Conservation (phyloP, 164 flowering plant species). For the Aristolochia contorta region DNA sequence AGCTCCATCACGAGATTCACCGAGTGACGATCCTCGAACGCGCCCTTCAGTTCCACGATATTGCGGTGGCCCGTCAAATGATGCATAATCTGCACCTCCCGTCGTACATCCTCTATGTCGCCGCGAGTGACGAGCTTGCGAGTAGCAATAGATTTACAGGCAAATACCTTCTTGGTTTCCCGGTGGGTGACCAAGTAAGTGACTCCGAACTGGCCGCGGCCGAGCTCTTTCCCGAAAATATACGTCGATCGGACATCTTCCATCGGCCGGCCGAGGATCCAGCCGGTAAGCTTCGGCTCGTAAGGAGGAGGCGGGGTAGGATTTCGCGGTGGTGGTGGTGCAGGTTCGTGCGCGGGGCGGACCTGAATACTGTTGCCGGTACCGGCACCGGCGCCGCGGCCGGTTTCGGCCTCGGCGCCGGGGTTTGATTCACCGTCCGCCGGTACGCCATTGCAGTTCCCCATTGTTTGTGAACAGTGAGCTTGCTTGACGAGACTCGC, state of each 20-base stretch:
- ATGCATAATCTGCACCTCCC: conserved; percentile 95
- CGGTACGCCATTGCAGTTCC: conserved; percentile 56
- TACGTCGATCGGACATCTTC: conserved; percentile 57
- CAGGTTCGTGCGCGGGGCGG: neutral
- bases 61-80: conserved; percentile 80
- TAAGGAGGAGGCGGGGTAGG: conserved; percentile 5
- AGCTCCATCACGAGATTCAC: conserved; percentile 81
- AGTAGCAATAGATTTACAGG: conserved; percentile 81
- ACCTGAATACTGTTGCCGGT: conserved; percentile 1
- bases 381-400: too few species aligned
- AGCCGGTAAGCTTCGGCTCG: conserved; percentile 22
- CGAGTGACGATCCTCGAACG: conserved; percentile 65
- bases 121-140: conserved; percentile 54
- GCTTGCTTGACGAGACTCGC: neutral
- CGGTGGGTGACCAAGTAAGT: conserved; percentile 65
- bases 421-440: conserved; percentile 9
- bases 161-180: conserved; percentile 41
- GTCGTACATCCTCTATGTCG: conserved; percentile 70
- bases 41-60: conserved; percentile 68
- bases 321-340: conserved; percentile 2
- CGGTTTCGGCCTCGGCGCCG: too few species aligned
- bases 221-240: conserved; percentile 70
- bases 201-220: conserved; percentile 89
- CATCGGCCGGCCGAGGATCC: conserved; percentile 72
- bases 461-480: conserved; percentile 21